phyloP scores from a whole-genome alignment of 352 stramenopile species.

The Hyaloperonospora brassicae region DNA sequence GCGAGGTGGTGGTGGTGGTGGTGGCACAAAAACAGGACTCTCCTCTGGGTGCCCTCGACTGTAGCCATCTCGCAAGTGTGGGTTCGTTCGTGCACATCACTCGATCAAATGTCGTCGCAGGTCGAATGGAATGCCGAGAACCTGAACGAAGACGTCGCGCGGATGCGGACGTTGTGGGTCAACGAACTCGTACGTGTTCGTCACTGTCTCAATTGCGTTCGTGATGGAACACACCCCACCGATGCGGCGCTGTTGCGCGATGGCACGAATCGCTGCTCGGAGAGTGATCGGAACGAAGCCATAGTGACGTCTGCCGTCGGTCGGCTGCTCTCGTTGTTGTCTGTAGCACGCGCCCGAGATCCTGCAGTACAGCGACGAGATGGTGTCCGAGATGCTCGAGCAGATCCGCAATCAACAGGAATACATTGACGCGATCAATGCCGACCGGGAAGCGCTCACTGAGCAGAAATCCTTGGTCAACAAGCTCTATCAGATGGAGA shows the following conservation, averaged over 20 bases:
- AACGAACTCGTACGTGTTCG: constrained; percentile 60
- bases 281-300: no score
- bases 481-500: constrained; percentile 87
- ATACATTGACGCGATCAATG: constrained; percentile 73
- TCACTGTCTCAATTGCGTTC: not conserved
- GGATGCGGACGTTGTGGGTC: constrained; percentile 64
- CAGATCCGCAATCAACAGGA: constrained; percentile 84
- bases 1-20: no score
- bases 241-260: no score
- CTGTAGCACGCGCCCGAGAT: constrained; percentile 71
- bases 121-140: constrained; percentile 52
- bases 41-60: not conserved
- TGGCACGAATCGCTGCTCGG: no score
- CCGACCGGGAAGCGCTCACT: constrained; percentile 49
- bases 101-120: constrained; percentile 21
- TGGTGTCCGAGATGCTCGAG: constrained; percentile 76
- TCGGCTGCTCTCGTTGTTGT: not conserved
- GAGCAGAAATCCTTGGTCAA: constrained; percentile 78
- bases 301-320: no score
- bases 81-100: not conserved
- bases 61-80: not conserved
- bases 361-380: constrained; percentile 65
- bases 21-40: not conserved
- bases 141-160: constrained; percentile 74
- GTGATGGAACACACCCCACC: not conserved